These are phyloP conservation scores for Nakazawaea wickerhamii DNA, from an alignment of 805 yeast genomes.

Conservation along the genomic window DNA sequence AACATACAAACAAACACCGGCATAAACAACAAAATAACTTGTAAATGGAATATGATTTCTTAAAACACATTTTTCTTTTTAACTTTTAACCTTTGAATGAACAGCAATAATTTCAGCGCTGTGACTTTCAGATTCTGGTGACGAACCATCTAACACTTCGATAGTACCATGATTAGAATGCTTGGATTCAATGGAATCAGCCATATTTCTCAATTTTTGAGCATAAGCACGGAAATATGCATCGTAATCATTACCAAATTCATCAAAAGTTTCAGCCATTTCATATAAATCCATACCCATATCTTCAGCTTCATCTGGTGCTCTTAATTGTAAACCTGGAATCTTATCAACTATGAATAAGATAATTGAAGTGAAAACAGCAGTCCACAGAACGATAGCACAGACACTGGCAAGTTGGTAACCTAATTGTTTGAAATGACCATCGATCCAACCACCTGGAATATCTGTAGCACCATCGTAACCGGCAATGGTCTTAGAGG, in stretches of 20 bases:
- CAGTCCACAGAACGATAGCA: conserved; percentile 39
- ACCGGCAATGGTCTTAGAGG: conserved; percentile 36
- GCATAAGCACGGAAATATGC: conserved; percentile 23
- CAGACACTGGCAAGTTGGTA: conserved; percentile 40
- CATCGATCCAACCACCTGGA: conserved; percentile 42
- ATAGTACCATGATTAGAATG: conserved; percentile 14
- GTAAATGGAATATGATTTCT: no score
- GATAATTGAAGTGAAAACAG: conserved; percentile 34
- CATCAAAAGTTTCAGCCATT: conserved; percentile 44
- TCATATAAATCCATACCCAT: conserved; percentile 47
- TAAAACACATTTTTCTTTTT: background rate
- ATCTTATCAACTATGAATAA: conserved; percentile 44
- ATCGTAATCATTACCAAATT: conserved; percentile 25
- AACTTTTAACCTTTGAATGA: conserved; percentile 4
- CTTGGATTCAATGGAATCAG: conserved; percentile 17
- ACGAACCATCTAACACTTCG: conserved; percentile 9
- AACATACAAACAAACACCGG: no score
- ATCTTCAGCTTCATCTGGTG: conserved; percentile 39
- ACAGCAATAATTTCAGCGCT: conserved; percentile 4
- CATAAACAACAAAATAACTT: no score
- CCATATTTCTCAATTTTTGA: conserved; percentile 17
- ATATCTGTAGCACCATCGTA: conserved; percentile 39
- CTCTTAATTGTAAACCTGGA: conserved; percentile 45
- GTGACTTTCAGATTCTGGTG: background rate
- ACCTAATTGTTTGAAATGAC: conserved; percentile 40